Conservation (phyloP, 1,139 yeast species). For the Saccharomyces hybrid region DNA sequence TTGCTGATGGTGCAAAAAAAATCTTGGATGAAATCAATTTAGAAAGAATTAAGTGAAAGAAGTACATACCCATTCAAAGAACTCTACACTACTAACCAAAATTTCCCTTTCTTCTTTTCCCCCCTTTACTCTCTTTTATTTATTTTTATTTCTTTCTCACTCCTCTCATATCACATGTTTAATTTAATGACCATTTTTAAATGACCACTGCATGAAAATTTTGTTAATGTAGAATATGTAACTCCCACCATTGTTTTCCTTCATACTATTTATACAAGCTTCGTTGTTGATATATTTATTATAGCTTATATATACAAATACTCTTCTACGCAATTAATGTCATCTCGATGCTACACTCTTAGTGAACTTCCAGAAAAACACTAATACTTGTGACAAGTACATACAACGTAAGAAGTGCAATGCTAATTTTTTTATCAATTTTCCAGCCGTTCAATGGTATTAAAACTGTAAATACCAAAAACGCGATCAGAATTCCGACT, state of each 20-base stretch:
- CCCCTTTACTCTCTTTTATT: too few relatives aligned
- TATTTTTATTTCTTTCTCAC: neutral
- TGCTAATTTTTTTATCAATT: conserved; percentile 53
- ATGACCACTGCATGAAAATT: conserved; percentile 1
- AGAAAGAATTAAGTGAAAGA: conserved; percentile 42
- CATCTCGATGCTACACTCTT: too few relatives aligned
- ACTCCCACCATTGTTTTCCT: conserved; percentile 1
- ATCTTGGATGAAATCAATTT: conserved; percentile 78
- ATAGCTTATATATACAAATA: neutral
- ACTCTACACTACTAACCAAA: too few relatives aligned
- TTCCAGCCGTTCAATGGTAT: conserved; percentile 64
- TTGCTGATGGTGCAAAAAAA: conserved; percentile 70
- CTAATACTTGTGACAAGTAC: conserved; percentile 11
- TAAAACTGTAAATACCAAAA: conserved; percentile 44
- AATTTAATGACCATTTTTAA: conserved; percentile 1
- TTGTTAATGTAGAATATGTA: conserved; percentile 1
- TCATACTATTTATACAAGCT: neutral
- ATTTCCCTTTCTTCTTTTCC: too few relatives aligned
- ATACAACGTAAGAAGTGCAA: conserved; percentile 18
- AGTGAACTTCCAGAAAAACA: conserved; percentile 10
- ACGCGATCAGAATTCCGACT: conserved; percentile 45
- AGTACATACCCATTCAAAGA: conserved; percentile 3
- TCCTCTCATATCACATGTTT: neutral
- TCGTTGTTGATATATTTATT: neutral
- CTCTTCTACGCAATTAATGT: too few relatives aligned